These are phyloP conservation scores for Pythium periplocum DNA, from an alignment of 352 stramenopile genomes.

Conservation along the genomic window DNA sequence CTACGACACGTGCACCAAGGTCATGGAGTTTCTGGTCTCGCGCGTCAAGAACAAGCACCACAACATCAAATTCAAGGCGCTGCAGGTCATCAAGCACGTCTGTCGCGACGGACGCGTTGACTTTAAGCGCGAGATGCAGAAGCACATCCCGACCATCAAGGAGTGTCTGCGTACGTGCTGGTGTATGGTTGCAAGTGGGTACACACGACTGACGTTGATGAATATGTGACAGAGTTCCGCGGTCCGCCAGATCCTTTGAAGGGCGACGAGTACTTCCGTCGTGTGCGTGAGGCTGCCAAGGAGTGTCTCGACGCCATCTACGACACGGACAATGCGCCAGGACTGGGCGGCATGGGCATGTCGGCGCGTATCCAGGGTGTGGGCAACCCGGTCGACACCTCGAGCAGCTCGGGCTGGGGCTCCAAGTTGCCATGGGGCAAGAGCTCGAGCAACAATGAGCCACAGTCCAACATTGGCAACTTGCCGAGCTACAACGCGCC, in stretches of 20 bases:
- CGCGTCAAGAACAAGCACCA: slow-evolving; percentile 94
- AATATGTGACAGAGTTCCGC: slow-evolving; percentile 65
- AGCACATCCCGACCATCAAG: slow-evolving; percentile 89
- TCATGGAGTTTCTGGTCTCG: slow-evolving; percentile 88
- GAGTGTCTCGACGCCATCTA: slow-evolving; percentile 95
- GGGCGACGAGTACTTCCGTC: slow-evolving; percentile 92
- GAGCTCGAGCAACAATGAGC: slow-evolving; percentile 45
- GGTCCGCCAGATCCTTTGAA: slow-evolving; percentile 91
- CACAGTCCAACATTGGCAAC: slow-evolving; percentile 45
- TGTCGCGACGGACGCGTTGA: slow-evolving; percentile 85
- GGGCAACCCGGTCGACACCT: slow-evolving; percentile 53
- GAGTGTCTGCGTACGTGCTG: slow-evolving; percentile 80
- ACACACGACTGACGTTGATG: background rate
- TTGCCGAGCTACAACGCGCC: slow-evolving; percentile 45
- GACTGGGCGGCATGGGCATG: slow-evolving; percentile 68
- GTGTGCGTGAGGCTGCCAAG: slow-evolving; percentile 90
- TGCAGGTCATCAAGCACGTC: slow-evolving; percentile 92
- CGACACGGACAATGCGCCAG: slow-evolving; percentile 71
- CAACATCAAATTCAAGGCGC: slow-evolving; percentile 93
- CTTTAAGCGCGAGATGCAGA: slow-evolving; percentile 91
- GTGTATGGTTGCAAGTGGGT: background rate
- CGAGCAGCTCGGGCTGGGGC: slow-evolving; percentile 49
- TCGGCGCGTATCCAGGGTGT: slow-evolving; percentile 78
- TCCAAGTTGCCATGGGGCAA: slow-evolving; percentile 72
- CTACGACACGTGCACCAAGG: slow-evolving; percentile 86